phyloP scores from a whole-genome alignment of 495 filamentous ascomycete genomes.

The Cenococcum geophilum region DNA sequence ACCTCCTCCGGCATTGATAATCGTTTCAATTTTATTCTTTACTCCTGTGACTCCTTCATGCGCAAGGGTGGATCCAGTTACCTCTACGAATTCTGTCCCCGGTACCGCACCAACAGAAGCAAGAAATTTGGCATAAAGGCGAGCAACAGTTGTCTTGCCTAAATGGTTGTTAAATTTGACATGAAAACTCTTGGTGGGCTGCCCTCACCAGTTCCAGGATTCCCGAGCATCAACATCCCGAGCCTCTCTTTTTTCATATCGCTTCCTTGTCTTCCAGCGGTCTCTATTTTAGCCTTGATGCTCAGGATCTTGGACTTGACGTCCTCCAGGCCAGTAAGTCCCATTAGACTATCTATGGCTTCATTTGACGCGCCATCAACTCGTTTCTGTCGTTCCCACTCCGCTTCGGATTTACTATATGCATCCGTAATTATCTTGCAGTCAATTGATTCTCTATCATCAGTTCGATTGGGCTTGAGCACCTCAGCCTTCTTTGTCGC shows the following conservation, averaged over 20 bases:
- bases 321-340: constrained; percentile 63
- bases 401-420: too few species aligned
- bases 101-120: constrained; percentile 48
- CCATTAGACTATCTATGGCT: constrained; percentile 58
- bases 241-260: constrained; percentile 54
- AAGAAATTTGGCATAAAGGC: constrained; percentile 63
- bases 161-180: neutral
- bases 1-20: constrained; percentile 55
- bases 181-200: neutral
- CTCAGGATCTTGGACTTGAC: constrained; percentile 57
- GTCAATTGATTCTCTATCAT: too few species aligned
- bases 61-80: constrained; percentile 58
- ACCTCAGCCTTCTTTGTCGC: too few species aligned
- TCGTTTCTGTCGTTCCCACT: constrained; percentile 57
- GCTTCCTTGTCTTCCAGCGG: constrained; percentile 47
- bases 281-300: constrained; percentile 63
- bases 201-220: constrained; percentile 70
- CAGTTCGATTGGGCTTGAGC: too few species aligned
- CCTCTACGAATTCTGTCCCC: constrained; percentile 51
- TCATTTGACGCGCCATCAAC: constrained; percentile 43
- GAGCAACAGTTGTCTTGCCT: constrained; percentile 78
- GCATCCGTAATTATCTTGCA: too few species aligned
- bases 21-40: constrained; percentile 50
- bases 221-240: constrained; percentile 59
- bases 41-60: constrained; percentile 52